Evolutionary conservation across 495 filamentous ascomycete genomes (phyloP), one percentile per base, ranked within the genome.

Genomic region (Hyaloscypha variabilis): DNA sequence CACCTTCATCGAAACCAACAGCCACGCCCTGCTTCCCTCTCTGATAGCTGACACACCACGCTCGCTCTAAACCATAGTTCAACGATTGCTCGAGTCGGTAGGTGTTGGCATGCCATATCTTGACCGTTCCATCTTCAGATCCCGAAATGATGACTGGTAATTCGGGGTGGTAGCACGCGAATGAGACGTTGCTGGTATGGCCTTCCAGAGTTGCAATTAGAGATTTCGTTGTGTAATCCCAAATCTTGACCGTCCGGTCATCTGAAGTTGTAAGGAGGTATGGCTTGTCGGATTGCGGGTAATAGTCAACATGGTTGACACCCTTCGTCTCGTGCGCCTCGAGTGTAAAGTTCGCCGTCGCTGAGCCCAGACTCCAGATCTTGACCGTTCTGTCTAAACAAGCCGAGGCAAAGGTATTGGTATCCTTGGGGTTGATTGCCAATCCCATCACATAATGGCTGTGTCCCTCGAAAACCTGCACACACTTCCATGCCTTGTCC

Each of bases 381-480:
- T 99, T 99, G 65, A 99, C 94, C 51, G 67, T 86, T 65, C 95
- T 86, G 75, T 99, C 95, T 72, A 99, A 79, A 84, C 95, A 99
- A 11, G 95, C 96, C 3, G 92, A 96, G 31, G 95, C 95, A 75
- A 99, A 99, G 21, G 95, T 94, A 74, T 99, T 99, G 24, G 96
- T 97, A 70, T 98, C 95, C 77, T 98, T 99, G 19, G 95, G 95
- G 77, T 99, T 98, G 75, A 99, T 97, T n/a, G 96, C 88, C 67
- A 99, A 84, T n/a, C 93, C 93, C 96, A 99, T 99, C 49, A 98
- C 95, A 82, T 93, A 97, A 78, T 97, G 93, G 71, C 88, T 90
- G 73, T 99, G 96, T n/a, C 95, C 95, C 75, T 99, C 95, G 71
- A 97, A 99, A 50, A 97, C 89, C 75, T 97, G 92, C 21, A 98